A percentile compares a stretch with the other conserved stretches of the same genome.
These are phyloP conservation scores for Starmerella stigmatis DNA, from an alignment of 805 yeast species.

Conservation along the genomic window DNA sequence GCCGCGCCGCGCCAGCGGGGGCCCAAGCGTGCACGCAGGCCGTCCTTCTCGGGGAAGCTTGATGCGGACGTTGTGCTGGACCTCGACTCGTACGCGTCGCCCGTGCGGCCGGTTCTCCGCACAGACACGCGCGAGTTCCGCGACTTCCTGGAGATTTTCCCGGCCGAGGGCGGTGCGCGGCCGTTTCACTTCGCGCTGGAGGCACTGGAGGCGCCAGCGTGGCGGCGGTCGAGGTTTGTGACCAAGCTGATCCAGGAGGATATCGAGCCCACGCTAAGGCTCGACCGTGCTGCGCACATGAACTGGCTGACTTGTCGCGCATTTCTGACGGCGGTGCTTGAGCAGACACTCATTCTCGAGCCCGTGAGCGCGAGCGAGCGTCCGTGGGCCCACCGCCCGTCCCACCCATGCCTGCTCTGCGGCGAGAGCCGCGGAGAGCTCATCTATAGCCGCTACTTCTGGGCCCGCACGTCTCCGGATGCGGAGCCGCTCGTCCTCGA, in stretches of 20 bases:
- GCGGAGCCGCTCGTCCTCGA: constrained; percentile 44
- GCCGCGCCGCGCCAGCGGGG: background rate
- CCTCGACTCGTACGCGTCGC: constrained; percentile 24
- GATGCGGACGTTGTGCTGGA: constrained; percentile 16
- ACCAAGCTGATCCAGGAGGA: constrained; percentile 63
- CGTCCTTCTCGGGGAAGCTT: constrained; percentile 7
- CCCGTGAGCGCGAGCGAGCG: constrained; percentile 81
- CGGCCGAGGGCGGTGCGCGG: constrained; percentile 8
- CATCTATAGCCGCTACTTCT: constrained; percentile 67
- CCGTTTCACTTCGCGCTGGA: constrained; percentile 8
- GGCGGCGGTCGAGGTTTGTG: constrained; percentile 49
- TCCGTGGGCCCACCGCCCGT: constrained; percentile 40
- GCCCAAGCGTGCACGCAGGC: constrained; percentile 1
- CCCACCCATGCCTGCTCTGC: constrained; percentile 71
- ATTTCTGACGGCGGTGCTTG: constrained; percentile 57
- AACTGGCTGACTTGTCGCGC: constrained; percentile 53
- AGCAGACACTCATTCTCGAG: constrained; percentile 71
- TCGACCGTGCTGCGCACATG: constrained; percentile 54
- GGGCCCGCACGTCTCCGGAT: constrained; percentile 37
- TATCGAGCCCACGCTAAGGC: constrained; percentile 58
- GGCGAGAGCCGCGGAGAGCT: constrained; percentile 64
- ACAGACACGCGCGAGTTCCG: constrained; percentile 23
- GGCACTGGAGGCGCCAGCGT: constrained; percentile 21
- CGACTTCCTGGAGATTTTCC: constrained; percentile 18
- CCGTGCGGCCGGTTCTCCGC: constrained; percentile 26